These are phyloP conservation scores for Leccinum obscurum DNA, from an alignment of 768 basidiomycete species.

Conservation along the genomic window DNA sequence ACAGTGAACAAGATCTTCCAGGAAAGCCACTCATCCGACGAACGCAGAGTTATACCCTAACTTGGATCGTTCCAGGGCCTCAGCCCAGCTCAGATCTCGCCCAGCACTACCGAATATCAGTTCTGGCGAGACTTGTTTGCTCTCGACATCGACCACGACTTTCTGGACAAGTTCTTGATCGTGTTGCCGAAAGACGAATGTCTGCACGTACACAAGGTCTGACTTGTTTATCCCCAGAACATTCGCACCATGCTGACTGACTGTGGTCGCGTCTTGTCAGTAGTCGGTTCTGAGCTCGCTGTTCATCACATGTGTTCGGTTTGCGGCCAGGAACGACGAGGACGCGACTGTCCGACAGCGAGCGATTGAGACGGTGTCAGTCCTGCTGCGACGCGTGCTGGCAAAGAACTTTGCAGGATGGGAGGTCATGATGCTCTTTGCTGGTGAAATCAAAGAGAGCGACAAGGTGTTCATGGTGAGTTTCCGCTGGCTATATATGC, in stretches of 20 bases:
- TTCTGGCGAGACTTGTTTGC: conserved; percentile 57
- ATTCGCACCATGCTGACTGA: too few species aligned
- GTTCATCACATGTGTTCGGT: conserved; percentile 47
- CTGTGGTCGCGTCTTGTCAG: conserved; percentile 27
- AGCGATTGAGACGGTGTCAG: conserved; percentile 52
- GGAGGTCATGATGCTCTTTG: conserved; percentile 70
- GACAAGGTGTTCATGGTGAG: too few species aligned
- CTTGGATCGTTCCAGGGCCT: conserved; percentile 35
- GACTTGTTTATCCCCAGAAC: not conserved
- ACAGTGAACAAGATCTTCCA: conserved; percentile 52
- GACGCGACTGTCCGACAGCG: conserved; percentile 27
- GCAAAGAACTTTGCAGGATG: conserved; percentile 63
- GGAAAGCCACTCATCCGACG: conserved; percentile 21
- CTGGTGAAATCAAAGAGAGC: too few species aligned
- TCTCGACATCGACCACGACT: conserved; percentile 52
- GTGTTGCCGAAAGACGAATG: conserved; percentile 50
- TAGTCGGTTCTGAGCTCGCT: conserved; percentile 51
- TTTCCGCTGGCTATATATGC: too few species aligned
- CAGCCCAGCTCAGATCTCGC: conserved; percentile 43
- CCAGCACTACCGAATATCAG: conserved; percentile 42
- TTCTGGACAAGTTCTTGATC: conserved; percentile 41
- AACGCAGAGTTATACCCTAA: not conserved
- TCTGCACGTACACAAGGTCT: conserved; percentile 52
- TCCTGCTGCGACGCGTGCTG: conserved; percentile 49
- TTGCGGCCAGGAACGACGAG: conserved; percentile 36